Evolutionary conservation across 2,329 filamentous ascomycete species (phyloP), one percentile per base, ranked within the genome.

Genomic region (Trichoderma hamatum): DNA sequence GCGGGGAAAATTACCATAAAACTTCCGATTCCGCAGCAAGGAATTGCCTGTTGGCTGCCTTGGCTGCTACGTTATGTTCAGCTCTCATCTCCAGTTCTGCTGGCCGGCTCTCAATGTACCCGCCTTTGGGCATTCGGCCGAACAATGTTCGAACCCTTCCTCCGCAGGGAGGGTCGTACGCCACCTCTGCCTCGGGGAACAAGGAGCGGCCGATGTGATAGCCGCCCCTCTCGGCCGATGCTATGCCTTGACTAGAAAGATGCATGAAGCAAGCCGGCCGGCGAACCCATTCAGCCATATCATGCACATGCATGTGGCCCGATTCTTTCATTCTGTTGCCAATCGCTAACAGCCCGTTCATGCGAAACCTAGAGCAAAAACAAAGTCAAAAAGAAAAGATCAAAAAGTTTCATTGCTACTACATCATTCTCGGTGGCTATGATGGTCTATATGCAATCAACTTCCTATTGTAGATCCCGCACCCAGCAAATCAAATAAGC

Each of bases 81-180:
- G 46, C 51, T 16, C 24, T 39, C 46, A 30, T 63, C 14, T 52
- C 49, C 16, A 26, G 61, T 51, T 51, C 28, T 28, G 30, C 26
- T 62, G 43, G 24, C 10, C 46, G 11, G 16, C 10, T 5, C 59
- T 10, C 24, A 28, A 30, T 28, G 51, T 24, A 43, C 30, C 65
- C 65, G 65, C 56, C 49, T 54, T 63, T 63, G 46, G 55, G 56
- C 58, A 39, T 68, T 68, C 58, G 55, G 46, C 59, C 66, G 51
- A 68, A 51, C 30, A 34, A 28, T 24, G 34, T 58, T 30, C 28
- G 14, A 58, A 67, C 56, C 62, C 55, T n/a, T 67, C 54, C n/a
- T 58, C 64, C 28, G 64, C 64, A 67, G 54, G 64, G 64, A 67
- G 64, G 52, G 52, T 51, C 28, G 39, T 59, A 67, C 64, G 64